Base-by-base conservation (phyloP, 208 protist genomes). In the Leishmania turanica region DNA sequence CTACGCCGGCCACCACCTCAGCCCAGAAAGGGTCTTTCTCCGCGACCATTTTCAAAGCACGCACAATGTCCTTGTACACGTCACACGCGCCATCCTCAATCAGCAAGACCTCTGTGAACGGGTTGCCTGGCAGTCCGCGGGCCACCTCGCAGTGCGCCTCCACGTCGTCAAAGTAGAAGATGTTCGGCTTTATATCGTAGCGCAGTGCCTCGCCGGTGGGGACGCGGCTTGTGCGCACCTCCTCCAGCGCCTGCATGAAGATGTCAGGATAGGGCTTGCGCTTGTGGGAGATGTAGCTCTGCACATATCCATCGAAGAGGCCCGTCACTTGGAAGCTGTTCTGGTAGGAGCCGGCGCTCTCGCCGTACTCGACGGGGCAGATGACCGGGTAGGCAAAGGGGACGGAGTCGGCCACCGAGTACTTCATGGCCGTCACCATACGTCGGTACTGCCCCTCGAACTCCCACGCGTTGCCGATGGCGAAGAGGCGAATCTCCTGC, bases 201-300 rank as follows among this genome's bases (percentile, higher is more conserved):
- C 87, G 89, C 34, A 93, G 76, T 13, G 90, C 90, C 70, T 91
- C 90, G 62, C 87, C 86, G n/a, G 90, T 93, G 3, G 88, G 84
- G 37, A 86, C 87, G 78, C 89, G 88, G 42, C 84, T 68, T 34
- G 77, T 80, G 73, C 77, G 89, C 37, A 90, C 89, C 77, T 91
- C 82, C 27, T 93, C 86, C 19, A 94, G 74, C 7, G 89, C 91
- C 77, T 93, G 80, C 78, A 90, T 85, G 83, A 92, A 93, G 72
- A 96, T 93, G 79, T 96, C 92, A 7, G 90, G 92, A 79, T 91
- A 94, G 21, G 92, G 92, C 82, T 96, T 96, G 64, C 92, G 90
- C 77, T 93, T 96, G 82, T 92, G 90, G 37, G 84, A 83, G 3
- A 81, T 85, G 84, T 96, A 94, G 78, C 90, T 94, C 78, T 93